Conservation (phyloP, 202 grass and related monocot genomes). For the Eragrostis tef region DNA sequence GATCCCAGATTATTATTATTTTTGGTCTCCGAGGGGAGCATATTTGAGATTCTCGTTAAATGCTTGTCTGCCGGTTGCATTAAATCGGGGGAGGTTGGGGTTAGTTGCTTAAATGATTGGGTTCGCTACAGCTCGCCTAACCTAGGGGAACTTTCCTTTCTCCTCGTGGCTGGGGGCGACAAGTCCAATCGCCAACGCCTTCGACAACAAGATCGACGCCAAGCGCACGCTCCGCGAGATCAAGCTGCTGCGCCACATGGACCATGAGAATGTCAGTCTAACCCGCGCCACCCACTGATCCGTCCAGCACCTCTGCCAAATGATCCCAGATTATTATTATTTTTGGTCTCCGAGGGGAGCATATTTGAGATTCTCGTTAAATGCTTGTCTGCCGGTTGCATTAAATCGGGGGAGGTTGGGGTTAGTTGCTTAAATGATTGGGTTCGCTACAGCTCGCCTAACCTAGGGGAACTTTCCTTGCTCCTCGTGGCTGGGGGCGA, state of each 20-base stretch:
- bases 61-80: slow-evolving; percentile 37
- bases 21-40: not conserved
- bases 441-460: slow-evolving; percentile 26
- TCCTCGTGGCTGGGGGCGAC: not conserved
- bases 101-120: slow-evolving; percentile 51
- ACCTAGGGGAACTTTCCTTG: slow-evolving; percentile 32
- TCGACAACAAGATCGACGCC: slow-evolving; percentile 95
- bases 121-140: slow-evolving; percentile 25
- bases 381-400: slow-evolving; percentile 36
- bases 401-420: slow-evolving; percentile 46
- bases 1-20: not conserved
- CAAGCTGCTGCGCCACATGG: slow-evolving; percentile 96
- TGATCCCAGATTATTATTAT: not conserved
- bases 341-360: not conserved
- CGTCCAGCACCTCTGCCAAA: not conserved
- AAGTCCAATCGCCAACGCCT: slow-evolving; percentile 39
- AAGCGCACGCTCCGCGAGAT: slow-evolving; percentile 95
- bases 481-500: not conserved
- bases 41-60: slow-evolving; percentile 32
- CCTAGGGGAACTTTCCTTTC: slow-evolving; percentile 32
- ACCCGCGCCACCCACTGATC: slow-evolving; percentile 25
- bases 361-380: slow-evolving; percentile 27
- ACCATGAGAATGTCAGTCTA: slow-evolving; percentile 85
- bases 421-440: slow-evolving; percentile 51
- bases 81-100: slow-evolving; percentile 43